These are phyloP conservation scores for Phaeosphaeriaceae sp. DNA, from an alignment of 2,329 filamentous ascomycete species.

Conservation along the genomic window DNA sequence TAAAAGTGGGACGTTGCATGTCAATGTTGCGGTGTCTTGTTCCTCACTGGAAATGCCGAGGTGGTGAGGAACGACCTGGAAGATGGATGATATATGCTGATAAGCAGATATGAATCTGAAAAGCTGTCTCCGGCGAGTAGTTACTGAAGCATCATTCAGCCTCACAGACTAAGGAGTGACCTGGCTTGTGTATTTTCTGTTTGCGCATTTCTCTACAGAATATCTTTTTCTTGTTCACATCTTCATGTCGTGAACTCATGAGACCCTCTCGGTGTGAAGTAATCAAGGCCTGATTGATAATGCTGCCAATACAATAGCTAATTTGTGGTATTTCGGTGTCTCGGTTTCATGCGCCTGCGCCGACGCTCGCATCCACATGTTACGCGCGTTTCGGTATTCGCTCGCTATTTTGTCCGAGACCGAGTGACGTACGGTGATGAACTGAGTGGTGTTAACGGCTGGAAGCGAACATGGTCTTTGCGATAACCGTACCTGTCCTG, in stretches of 20 bases:
- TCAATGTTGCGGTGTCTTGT: neutral
- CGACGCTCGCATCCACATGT: neutral
- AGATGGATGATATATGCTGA: neutral
- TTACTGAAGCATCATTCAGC: neutral
- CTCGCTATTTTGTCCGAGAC: neutral
- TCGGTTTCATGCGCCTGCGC: neutral
- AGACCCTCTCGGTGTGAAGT: neutral
- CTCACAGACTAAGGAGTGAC: neutral
- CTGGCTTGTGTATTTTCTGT: neutral
- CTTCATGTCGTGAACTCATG: neutral
- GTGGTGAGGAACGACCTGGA: neutral
- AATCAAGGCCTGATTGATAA: neutral
- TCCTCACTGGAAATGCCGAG: neutral
- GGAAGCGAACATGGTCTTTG: neutral
- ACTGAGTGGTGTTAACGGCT: neutral
- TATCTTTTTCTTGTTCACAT: neutral
- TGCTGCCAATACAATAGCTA: neutral
- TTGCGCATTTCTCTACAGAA: neutral
- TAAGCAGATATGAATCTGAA: neutral
- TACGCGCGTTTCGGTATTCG: neutral
- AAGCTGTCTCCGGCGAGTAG: neutral
- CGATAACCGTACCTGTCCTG: conserved; percentile 23
- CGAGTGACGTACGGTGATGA: neutral
- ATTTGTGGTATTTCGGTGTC: neutral
- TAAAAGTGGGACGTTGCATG: neutral